Percentiles rank a stretch among this genome's conserved stretches.
Conservation (phyloP, 495 filamentous ascomycete species). For the Podospora sp. region DNA sequence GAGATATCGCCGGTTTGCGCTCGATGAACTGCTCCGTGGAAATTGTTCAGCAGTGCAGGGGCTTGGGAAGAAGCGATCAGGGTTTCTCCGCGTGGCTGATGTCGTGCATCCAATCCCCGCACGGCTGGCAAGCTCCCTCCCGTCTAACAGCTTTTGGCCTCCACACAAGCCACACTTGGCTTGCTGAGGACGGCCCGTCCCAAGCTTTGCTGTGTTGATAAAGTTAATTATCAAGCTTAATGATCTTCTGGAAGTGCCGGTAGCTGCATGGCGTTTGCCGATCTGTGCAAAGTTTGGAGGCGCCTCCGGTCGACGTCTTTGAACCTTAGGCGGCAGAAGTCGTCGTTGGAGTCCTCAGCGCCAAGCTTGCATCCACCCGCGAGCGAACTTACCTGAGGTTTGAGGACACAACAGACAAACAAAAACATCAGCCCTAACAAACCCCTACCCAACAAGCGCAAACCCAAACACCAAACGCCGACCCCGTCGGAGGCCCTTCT, state of each 20-base stretch:
- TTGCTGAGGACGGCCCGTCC: neutral
- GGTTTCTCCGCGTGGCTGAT: slow-evolving; percentile 34
- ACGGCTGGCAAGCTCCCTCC: slow-evolving; percentile 10
- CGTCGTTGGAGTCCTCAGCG: neutral
- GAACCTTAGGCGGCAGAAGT: neutral
- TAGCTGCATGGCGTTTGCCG: neutral
- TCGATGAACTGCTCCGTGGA: neutral
- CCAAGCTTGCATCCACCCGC: neutral
- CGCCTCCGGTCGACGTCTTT: neutral
- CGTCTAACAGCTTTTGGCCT: neutral
- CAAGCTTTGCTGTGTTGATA: neutral
- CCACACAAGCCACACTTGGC: slow-evolving; percentile 1
- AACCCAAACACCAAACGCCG: neutral
- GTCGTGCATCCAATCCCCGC: slow-evolving; percentile 25
- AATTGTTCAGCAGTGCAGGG: slow-evolving; percentile 13
- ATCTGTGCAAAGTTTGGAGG: neutral
- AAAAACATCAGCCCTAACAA: neutral
- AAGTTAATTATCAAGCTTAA: neutral
- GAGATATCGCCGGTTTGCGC: neutral
- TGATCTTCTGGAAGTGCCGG: neutral
- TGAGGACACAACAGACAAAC: neutral
- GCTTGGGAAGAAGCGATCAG: slow-evolving; percentile 11
- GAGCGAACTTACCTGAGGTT: no score
- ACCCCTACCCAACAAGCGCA: neutral
- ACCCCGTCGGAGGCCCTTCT: neutral